Base-by-base conservation (phyloP, 2,329 filamentous ascomycete species). In the Diaporthe sp. region DNA sequence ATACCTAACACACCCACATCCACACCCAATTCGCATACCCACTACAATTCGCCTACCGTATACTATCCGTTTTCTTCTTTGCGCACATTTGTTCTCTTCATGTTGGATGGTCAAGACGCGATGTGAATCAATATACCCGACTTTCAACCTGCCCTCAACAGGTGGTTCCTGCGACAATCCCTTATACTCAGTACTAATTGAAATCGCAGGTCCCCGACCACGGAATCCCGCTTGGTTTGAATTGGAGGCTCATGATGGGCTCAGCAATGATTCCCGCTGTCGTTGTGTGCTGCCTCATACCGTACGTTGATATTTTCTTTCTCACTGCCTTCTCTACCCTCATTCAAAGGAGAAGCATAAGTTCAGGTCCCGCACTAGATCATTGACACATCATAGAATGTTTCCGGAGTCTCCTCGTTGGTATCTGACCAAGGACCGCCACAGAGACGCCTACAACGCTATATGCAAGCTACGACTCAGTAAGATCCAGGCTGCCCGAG, bases 191-290 rank as follows among this genome's bases (percentile, higher is more conserved):
- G 34, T 19, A 15, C 65, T 76, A 22, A 76, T 22, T 49, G 3
- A 42, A 44, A 13, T 2, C 12, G 17, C 34, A 76, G 75, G 75
- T 89, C 10, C 84, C 85, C 39, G 88, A 92, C 78, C 83, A 83
- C 3, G 85, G 86, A 5, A 89, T 93, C 72, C 82, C 84, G 53
- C 77, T 82, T 13, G 92, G 92, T 9, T 85, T 88, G 5, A 88
- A 93, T 76, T 94, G 93, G 92, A 89, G 92, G 37, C 84, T 94
- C 55, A 93, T 93, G 91, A 89, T 94, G 84, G 91, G 88, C 9
- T 93, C 91, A 3, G 92, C 93, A 13, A 88, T 93, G 82, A 85
- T 93, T 19, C 91, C 90, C 0, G 90, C 91, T 22, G 82, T 93
- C 9, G 77, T 91, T 49, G 89, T 91, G 61, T 90, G 88, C 79